Evolutionary conservation across 176 grass and related monocot species (phyloP).

Genomic region (Musa schizocarpa): DNA sequence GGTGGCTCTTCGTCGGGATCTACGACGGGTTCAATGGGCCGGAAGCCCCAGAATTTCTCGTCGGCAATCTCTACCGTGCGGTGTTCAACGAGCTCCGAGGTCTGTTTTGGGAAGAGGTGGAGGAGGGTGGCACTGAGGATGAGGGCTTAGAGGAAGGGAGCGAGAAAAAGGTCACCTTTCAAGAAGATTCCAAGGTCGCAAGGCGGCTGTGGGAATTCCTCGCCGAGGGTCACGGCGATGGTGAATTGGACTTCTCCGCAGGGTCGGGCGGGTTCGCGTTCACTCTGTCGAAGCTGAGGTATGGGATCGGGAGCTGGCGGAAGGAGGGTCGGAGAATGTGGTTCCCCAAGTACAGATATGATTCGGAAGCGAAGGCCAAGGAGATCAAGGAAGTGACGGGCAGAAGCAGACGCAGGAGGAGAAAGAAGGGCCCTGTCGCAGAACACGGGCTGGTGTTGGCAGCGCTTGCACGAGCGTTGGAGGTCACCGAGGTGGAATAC

Average conservation of each 20-base stretch:
- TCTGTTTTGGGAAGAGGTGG: constrained; percentile 52
- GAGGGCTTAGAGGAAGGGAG: constrained; percentile 11
- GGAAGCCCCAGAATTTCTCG: constrained; percentile 84
- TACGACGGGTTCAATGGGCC: constrained; percentile 94
- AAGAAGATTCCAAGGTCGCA: constrained; percentile 3
- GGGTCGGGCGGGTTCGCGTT: constrained; percentile 64
- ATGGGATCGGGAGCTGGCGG: constrained; percentile 11
- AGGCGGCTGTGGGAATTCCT: constrained; percentile 74
- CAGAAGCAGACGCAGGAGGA: constrained; percentile 4
- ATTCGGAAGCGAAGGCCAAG: constrained; percentile 31
- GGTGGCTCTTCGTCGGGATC: constrained; percentile 91
- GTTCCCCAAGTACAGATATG: constrained; percentile 36
- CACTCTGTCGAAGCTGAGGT: constrained; percentile 55
- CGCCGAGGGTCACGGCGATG: constrained; percentile 41
- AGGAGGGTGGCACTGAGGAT: neutral
- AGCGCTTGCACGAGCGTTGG: constrained; percentile 54
- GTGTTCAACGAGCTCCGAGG: constrained; percentile 56
- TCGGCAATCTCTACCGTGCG: constrained; percentile 63
- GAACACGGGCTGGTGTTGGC: constrained; percentile 59
- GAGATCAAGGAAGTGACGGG: constrained; percentile 27
- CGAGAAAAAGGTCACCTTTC: neutral
- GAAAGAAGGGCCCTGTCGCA: constrained; percentile 28
- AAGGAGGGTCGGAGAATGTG: constrained; percentile 19
- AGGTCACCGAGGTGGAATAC: constrained; percentile 38
- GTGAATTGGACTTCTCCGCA: constrained; percentile 48